Evolutionary conservation across 305 asterid genomes (phyloP).

Genomic region (Fraxinus greggii): DNA sequence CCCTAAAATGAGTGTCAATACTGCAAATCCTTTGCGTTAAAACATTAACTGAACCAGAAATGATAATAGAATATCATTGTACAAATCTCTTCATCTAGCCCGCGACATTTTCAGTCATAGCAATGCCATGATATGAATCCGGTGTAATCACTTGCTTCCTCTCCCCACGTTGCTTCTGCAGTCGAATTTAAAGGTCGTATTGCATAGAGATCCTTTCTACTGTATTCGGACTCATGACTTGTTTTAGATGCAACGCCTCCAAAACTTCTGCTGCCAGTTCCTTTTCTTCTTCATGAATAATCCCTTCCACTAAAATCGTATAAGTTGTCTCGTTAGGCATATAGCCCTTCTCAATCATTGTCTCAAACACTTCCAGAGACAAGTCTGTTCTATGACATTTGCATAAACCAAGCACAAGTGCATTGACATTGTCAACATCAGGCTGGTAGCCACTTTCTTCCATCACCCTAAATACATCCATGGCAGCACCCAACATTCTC

Average conservation of each 20-base stretch:
- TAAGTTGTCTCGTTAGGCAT: slow-evolving; percentile 76
- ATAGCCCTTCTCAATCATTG: slow-evolving; percentile 61
- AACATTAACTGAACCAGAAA: background rate
- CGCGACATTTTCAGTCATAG: background rate
- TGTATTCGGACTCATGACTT: slow-evolving; percentile 48
- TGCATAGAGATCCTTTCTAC: slow-evolving; percentile 71
- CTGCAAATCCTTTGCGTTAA: background rate
- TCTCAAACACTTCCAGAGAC: slow-evolving; percentile 52
- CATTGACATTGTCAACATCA: slow-evolving; percentile 58
- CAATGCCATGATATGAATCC: background rate
- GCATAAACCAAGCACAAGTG: slow-evolving; percentile 79
- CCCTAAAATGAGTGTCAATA: background rate
- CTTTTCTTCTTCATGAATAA: slow-evolving; percentile 62
- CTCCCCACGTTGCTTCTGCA: background rate
- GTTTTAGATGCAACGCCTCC: slow-evolving; percentile 57
- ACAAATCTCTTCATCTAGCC: slow-evolving; percentile 8
- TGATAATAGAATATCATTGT: background rate
- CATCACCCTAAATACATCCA: slow-evolving; percentile 55
- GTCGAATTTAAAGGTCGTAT: slow-evolving; percentile 51
- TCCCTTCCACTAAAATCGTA: slow-evolving; percentile 68
- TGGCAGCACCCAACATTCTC: slow-evolving; percentile 67
- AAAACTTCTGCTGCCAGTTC: slow-evolving; percentile 53
- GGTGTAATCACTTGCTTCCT: background rate
- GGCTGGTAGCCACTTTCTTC: slow-evolving; percentile 58
- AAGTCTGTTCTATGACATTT: slow-evolving; percentile 69